Evolutionary conservation across 352 stramenopile species (phyloP).

Genomic region (Phytopythium helicoides): DNA sequence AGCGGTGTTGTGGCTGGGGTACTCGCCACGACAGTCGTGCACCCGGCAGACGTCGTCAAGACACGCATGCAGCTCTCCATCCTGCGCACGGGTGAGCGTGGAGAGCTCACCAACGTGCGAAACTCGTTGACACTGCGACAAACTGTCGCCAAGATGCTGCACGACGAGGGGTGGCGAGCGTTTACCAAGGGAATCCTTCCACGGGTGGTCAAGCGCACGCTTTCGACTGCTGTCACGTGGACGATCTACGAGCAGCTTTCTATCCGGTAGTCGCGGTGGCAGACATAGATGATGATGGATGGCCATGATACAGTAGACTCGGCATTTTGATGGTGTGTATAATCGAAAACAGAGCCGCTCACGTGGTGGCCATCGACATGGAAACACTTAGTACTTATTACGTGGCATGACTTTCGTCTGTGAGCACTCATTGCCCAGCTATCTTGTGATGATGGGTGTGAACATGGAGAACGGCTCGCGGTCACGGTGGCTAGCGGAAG

Average conservation of each 20-base stretch:
- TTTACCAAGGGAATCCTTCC: slow-evolving; percentile 95
- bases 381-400: too few relatives aligned
- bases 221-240: slow-evolving; percentile 99
- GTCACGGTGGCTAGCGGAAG: slow-evolving; percentile 8
- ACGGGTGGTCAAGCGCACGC: slow-evolving; percentile 95
- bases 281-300: neutral
- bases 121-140: slow-evolving; percentile 68
- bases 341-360: neutral
- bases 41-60: slow-evolving; percentile 86
- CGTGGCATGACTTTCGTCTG: too few relatives aligned
- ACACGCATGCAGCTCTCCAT: slow-evolving; percentile 88
- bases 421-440: too few relatives aligned
- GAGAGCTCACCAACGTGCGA: slow-evolving; percentile 25
- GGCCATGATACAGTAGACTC: slow-evolving; percentile 6
- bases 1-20: slow-evolving; percentile 77
- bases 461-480: slow-evolving; percentile 80
- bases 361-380: too few relatives aligned
- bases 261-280: slow-evolving; percentile 28
- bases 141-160: slow-evolving; percentile 83
- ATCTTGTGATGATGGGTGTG: slow-evolving; percentile 85
- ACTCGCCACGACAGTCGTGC: slow-evolving; percentile 77
- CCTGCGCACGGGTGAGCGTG: slow-evolving; percentile 28
- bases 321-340: slow-evolving; percentile 7
- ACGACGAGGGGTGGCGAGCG: slow-evolving; percentile 89
- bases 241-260: slow-evolving; percentile 97